Evolutionary conservation across 1,139 yeast species (phyloP).

Genomic region (Yamadazyma dushanensis): DNA sequence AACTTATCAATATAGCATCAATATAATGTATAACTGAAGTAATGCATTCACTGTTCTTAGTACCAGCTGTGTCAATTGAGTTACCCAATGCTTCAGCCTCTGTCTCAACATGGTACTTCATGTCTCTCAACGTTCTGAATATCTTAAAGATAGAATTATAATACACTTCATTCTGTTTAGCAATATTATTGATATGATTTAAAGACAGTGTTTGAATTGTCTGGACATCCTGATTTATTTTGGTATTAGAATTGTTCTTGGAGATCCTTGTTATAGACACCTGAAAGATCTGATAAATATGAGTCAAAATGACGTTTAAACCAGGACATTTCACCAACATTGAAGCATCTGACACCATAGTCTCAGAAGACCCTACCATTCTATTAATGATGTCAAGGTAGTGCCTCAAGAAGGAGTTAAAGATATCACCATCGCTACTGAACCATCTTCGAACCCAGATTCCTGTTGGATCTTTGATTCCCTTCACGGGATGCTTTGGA

Average conservation of each 20-base stretch:
- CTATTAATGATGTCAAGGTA: conserved; percentile 33
- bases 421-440: conserved; percentile 60
- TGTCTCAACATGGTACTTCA: conserved; percentile 21
- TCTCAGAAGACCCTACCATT: conserved; percentile 7
- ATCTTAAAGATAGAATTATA: conserved; percentile 41
- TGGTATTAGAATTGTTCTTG: conserved; percentile 16
- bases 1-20: conserved; percentile 34
- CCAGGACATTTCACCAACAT: conserved; percentile 32
- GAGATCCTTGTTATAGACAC: conserved; percentile 36
- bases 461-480: conserved; percentile 62
- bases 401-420: conserved; percentile 75
- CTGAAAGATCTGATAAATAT: conserved; percentile 37
- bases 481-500: conserved; percentile 55
- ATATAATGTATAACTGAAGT: conserved; percentile 15
- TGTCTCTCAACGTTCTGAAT: conserved; percentile 48
- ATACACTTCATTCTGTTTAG: conserved; percentile 31
- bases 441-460: conserved; percentile 64
- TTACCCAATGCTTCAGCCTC: not conserved
- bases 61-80: not conserved
- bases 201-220: conserved; percentile 4
- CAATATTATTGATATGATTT: conserved; percentile 2
- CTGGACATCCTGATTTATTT: conserved; percentile 14
- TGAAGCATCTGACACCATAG: conserved; percentile 2
- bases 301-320: conserved; percentile 36
- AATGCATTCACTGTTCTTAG: not conserved